Conservation (phyloP, 2,329 filamentous ascomycete genomes). For the Coniochaeta pulveracea region DNA sequence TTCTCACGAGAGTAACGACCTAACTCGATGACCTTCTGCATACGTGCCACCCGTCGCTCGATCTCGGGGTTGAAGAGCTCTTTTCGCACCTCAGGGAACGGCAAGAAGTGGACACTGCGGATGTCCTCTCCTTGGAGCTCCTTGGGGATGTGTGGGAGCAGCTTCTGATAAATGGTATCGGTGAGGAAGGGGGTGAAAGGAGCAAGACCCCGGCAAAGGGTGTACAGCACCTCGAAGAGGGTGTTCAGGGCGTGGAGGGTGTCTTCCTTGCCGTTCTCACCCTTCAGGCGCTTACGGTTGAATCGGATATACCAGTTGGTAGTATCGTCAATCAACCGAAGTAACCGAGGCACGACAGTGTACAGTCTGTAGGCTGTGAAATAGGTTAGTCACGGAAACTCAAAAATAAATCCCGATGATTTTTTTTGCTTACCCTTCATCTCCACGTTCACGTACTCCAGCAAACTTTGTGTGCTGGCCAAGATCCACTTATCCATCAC, state of each 20-base stretch:
- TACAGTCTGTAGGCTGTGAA: slow-evolving; percentile 62
- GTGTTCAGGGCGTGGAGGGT: slow-evolving; percentile 88
- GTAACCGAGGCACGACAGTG: slow-evolving; percentile 78
- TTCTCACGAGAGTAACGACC: slow-evolving; percentile 79
- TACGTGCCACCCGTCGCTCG: slow-evolving; percentile 75
- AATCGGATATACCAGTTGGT: slow-evolving; percentile 99
- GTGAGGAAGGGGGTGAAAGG: slow-evolving; percentile 95
- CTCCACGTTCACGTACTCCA: slow-evolving; percentile 86
- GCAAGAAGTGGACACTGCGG: slow-evolving; percentile 83
- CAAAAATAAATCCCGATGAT: background rate
- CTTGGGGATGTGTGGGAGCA: slow-evolving; percentile 72
- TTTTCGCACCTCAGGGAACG: slow-evolving; percentile 78
- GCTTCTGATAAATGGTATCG: slow-evolving; percentile 82
- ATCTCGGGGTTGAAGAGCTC: slow-evolving; percentile 81
- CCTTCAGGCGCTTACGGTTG: slow-evolving; percentile 84
- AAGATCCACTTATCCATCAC: slow-evolving; percentile 96
- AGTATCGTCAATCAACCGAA: slow-evolving; percentile 80
- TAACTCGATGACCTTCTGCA: slow-evolving; percentile 94
- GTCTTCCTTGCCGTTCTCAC: slow-evolving; percentile 74
- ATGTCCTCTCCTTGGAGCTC: slow-evolving; percentile 56
- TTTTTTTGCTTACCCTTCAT: slow-evolving; percentile 55
- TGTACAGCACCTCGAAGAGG: slow-evolving; percentile 86
- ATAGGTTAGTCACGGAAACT: slow-evolving; percentile 11
- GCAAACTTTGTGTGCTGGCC: slow-evolving; percentile 79
- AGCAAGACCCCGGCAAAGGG: slow-evolving; percentile 74